phyloP scores from a whole-genome alignment of 805 yeast genomes.

The Metschnikowia drakensbergensis region DNA sequence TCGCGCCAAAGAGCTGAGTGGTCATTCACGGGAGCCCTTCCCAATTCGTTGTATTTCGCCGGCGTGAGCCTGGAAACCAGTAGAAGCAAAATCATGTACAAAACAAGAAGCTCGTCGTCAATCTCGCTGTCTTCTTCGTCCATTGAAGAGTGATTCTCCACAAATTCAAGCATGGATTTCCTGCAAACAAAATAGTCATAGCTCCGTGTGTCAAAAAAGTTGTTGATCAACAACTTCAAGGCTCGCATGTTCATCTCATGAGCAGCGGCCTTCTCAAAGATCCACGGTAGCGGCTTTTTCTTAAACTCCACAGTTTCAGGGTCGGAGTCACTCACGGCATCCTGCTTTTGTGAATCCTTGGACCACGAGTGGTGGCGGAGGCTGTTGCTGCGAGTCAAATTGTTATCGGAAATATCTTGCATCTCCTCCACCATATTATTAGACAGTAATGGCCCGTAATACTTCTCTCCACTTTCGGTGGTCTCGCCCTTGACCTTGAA shows the following conservation, averaged over 20 bases:
- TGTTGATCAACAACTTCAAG: constrained; percentile 34
- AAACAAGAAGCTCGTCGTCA: constrained; percentile 46
- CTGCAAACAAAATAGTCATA: constrained; percentile 40
- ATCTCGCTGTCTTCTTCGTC: constrained; percentile 41
- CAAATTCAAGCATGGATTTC: constrained; percentile 31
- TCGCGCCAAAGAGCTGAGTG: constrained; percentile 20
- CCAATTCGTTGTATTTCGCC: constrained; percentile 18
- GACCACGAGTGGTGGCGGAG: constrained; percentile 12
- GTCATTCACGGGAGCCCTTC: constrained; percentile 7
- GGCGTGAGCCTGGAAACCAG: constrained; percentile 38
- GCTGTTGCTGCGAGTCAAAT: background rate
- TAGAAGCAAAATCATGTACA: constrained; percentile 43
- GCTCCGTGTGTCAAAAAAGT: constrained; percentile 38
- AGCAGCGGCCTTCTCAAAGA: constrained; percentile 14
- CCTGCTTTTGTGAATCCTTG: constrained; percentile 3
- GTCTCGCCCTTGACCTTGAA: constrained; percentile 33
- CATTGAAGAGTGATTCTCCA: constrained; percentile 31
- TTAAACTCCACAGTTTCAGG: background rate
- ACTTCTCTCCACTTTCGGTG: constrained; percentile 39
- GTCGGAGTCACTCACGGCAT: constrained; percentile 2
- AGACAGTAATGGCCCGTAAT: constrained; percentile 51
- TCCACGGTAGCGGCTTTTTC: constrained; percentile 33
- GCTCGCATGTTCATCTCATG: constrained; percentile 27
- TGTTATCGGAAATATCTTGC: constrained; percentile 7
- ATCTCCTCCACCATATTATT: constrained; percentile 43